phyloP scores from a whole-genome alignment of 2,329 filamentous ascomycete genomes.

The Colletotrichum sublineola region DNA sequence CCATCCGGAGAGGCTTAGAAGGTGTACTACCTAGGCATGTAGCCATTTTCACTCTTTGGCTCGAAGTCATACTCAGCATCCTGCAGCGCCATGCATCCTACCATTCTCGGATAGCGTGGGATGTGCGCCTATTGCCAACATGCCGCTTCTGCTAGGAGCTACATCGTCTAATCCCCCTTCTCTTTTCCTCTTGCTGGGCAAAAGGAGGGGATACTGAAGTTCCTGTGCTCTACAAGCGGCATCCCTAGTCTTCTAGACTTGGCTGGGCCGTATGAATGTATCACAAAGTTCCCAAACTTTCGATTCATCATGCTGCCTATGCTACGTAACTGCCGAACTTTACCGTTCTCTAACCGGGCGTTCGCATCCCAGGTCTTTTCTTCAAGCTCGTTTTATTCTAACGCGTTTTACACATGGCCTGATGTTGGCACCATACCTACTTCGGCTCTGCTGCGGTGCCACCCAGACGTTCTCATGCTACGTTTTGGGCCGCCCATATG shows the following conservation, averaged over 20 bases:
- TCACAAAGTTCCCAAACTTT: background rate
- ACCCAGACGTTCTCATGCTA: background rate
- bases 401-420: conserved; percentile 14
- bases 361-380: background rate
- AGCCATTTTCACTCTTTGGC: background rate
- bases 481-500: background rate
- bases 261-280: background rate
- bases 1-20: background rate
- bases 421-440: conserved; percentile 9
- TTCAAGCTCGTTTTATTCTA: background rate
- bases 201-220: background rate
- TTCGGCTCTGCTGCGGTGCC: conserved; percentile 32
- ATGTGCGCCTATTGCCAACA: background rate
- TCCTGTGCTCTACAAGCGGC: too few species aligned
- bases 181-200: background rate
- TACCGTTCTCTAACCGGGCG: background rate
- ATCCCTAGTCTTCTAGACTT: background rate
- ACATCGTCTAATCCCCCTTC: background rate
- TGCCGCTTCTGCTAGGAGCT: background rate
- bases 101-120: background rate
- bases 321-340: background rate
- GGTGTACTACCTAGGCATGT: background rate
- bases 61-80: background rate
- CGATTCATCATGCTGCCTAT: background rate
- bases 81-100: background rate